These are phyloP conservation scores for Dalbergia cochinchinensis DNA, from an alignment of 306 rosid genomes.

Conservation along the genomic window DNA sequence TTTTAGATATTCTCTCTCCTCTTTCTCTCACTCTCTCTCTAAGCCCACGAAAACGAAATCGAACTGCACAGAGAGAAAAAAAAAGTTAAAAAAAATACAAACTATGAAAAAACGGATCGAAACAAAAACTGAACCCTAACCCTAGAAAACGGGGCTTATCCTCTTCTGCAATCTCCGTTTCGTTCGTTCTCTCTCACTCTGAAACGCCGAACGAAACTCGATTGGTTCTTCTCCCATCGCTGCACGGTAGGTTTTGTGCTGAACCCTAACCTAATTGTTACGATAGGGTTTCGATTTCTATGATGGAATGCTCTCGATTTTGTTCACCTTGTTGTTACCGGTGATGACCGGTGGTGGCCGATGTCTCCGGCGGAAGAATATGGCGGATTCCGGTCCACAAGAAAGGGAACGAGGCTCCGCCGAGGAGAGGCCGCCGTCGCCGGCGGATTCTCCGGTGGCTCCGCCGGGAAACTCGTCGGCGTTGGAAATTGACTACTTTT, in stretches of 20 bases:
- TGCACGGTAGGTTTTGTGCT: conserved; percentile 29
- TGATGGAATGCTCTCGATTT: conserved; percentile 67
- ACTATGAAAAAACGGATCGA: conserved; percentile 71
- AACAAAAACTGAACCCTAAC: conserved; percentile 81
- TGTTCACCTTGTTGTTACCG: conserved; percentile 61
- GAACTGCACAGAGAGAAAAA: conserved; percentile 52
- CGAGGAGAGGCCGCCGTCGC: conserved; percentile 57
- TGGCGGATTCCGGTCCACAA: conserved; percentile 45
- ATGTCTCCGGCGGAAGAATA: conserved; percentile 73
- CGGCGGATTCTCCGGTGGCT: conserved; percentile 53
- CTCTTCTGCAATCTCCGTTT: conserved; percentile 25
- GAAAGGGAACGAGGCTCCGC: conserved; percentile 55
- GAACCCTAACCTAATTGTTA: conserved; percentile 2
- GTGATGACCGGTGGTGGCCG: conserved; percentile 82
- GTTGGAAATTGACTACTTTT: conserved; percentile 58
- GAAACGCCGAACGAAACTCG: conserved; percentile 37
- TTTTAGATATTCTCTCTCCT: conserved; percentile 26
- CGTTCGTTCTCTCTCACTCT: conserved; percentile 21
- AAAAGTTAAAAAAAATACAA: conserved; percentile 31
- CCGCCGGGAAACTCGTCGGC: conserved; percentile 43
- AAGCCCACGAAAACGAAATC: conserved; percentile 65
- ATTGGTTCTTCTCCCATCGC: conserved; percentile 38
- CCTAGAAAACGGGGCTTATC: conserved; percentile 73
- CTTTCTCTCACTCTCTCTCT: conserved; percentile 13
- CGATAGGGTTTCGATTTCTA: conserved; percentile 57